Base-by-base conservation (phyloP, 1,284 basidiomycete genomes). In the Tilletia caries region DNA sequence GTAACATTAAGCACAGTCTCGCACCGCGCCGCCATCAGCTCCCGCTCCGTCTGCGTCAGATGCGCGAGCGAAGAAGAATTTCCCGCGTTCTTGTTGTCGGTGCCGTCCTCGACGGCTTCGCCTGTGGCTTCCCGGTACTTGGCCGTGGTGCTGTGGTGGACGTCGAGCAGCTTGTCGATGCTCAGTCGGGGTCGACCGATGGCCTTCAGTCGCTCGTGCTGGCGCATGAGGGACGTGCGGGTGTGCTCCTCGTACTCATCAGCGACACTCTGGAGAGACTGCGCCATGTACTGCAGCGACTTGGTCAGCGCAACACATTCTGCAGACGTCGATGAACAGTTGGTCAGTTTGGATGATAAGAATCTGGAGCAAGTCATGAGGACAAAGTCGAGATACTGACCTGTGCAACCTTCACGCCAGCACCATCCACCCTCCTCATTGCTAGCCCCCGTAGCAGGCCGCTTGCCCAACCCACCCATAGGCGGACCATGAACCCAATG, bases 1-100 rank as follows among this genome's bases (percentile, higher is more conserved):
- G 92, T 92, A 2, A 89, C 89, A 81, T 93, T 93, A 29, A 94
- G 84, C 6, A 93, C 91, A 0, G 92, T 93, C 84, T 94, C 92
- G 81, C 91, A 93, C 23, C 92, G 87, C 2, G 88, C 86, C 1
- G 89, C 88, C 71, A 90, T 83, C 20, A 90, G 89, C 12, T 77
- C 75, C 1, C 71, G 70, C 46, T 72, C 70, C 41, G 70, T 65
- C 5, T 33, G 37, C 33, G 52, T 44, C 13, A 67, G 29, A 58
- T 54, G 18, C 2, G 58, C 4, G 1, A 37, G 10, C 3, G 33
- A 3, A 15, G 23, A 44, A 6, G 5, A 18, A 3, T 34, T 65
- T 15, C 50, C 67, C 29, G 2, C 64, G 25, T 68, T 68, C 10
- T 41, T 41, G 10, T 15, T 41, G 37, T 41, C 37, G 10, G 37